Base-by-base conservation (phyloP, 768 basidiomycete species). In the Hemileccinum impolitum region DNA sequence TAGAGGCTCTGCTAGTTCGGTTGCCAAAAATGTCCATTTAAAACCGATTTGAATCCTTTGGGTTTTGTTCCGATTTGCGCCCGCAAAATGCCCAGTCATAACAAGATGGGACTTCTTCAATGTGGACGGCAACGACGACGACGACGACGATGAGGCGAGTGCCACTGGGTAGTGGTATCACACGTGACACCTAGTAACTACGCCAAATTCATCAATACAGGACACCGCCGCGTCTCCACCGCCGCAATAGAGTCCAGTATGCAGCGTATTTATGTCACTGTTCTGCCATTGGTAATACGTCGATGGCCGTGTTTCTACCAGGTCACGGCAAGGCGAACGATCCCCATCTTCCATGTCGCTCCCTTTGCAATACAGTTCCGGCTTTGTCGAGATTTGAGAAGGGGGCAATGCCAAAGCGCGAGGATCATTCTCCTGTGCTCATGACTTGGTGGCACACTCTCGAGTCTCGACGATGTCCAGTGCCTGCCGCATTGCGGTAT, bases 171-270 rank as follows among this genome's bases (percentile, higher is more conserved):
- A 23, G 34, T 34, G 6, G 14, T 6, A 34, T 34, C 4, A 15
- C 34, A 34, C 34, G 34, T 34, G 34, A 14, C 34, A n/a, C 11
- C 28, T 30, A 3, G 23, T 23, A 23, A 23, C 23, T 56, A 58
- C 43, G 46, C 43, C 28, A 15, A 41, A 35, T 54, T 57, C 44
- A 55, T 54, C 32, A 21, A 14, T 39, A 43, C 4, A 23, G 23
- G 23, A 19, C 32, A 28, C 50, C 55, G 46, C 50, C 55, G 46
- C 50, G 39, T 38, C 23, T 26, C 2, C n/a, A 19, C 11, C 43
- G 23, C 11, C 43, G 23, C 21, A 28, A 12, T 23, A 23, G 23
- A 6, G 23, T 23, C 23, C 23, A 3, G 7, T 30, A 8, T 30
- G 8, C 2, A 30, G 28, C 28, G 28, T 30, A 30, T 30, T 46